Evolutionary conservation across 495 filamentous ascomycete genomes (phyloP).

Genomic region (Pseudomonodictys pantanalensis): DNA sequence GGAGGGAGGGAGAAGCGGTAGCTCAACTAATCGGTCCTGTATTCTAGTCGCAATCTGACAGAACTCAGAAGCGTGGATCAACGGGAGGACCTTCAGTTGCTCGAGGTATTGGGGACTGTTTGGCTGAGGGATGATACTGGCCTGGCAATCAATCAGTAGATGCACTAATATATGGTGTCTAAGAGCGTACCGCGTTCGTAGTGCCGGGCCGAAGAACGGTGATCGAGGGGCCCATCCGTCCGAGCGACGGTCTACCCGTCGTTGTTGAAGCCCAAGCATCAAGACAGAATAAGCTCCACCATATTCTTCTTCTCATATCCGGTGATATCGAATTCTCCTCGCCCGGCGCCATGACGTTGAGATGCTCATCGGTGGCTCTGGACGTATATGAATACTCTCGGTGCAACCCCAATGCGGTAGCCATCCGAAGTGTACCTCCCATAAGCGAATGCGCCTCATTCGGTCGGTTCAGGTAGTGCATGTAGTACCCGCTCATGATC

Average conservation of each 20-base stretch:
- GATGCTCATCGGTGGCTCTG: constrained; percentile 4
- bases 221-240: constrained; percentile 69
- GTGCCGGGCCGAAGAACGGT: constrained; percentile 63
- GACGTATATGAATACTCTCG: constrained; percentile 60
- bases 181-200: constrained; percentile 42
- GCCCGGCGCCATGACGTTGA: constrained; percentile 21
- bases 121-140: constrained; percentile 7
- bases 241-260: constrained; percentile 73
- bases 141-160: constrained; percentile 12
- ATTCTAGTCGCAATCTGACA: constrained; percentile 76
- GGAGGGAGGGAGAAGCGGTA: constrained; percentile 61
- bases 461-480: constrained; percentile 75
- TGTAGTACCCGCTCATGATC: constrained; percentile 72
- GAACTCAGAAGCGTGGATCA: constrained; percentile 76
- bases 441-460: constrained; percentile 69
- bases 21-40: constrained; percentile 70
- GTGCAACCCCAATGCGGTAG: constrained; percentile 69
- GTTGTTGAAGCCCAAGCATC: constrained; percentile 78
- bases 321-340: constrained; percentile 42
- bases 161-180: not conserved
- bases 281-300: constrained; percentile 78
- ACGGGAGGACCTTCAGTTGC: constrained; percentile 60
- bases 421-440: constrained; percentile 69
- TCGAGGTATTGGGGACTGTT: constrained; percentile 44
- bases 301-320: constrained; percentile 68